Evolutionary conservation across 768 basidiomycete species (phyloP).

Genomic region (Tricholoma sp.): DNA sequence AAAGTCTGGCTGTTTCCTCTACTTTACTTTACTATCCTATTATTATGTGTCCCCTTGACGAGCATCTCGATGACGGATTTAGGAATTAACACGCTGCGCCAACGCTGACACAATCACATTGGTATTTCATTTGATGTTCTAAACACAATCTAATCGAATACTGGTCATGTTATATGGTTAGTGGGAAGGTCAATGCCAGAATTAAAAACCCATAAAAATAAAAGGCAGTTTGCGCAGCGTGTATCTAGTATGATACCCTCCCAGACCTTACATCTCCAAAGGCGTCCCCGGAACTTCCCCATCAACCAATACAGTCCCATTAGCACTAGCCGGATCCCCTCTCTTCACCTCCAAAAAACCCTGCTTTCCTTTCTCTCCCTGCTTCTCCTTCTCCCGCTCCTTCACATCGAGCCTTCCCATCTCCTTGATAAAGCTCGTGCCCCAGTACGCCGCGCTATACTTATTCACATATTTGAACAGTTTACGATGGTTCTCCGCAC

Average conservation of each 20-base stretch:
- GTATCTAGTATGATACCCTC: background rate
- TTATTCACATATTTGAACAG: constrained; percentile 96
- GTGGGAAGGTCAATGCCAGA: too few relatives aligned
- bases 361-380: constrained; percentile 20
- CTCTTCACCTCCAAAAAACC: constrained; percentile 26
- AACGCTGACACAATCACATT: background rate
- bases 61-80: too few relatives aligned
- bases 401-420: constrained; percentile 58
- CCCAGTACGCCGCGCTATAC: constrained; percentile 92
- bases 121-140: background rate
- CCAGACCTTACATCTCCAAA: background rate
- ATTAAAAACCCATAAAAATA: background rate
- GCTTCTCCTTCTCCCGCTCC: constrained; percentile 25
- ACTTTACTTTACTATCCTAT: background rate
- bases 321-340: constrained; percentile 13
- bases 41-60: background rate
- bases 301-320: constrained; percentile 23
- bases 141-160: background rate
- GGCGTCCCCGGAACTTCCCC: background rate
- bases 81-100: too few relatives aligned
- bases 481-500: constrained; percentile 93
- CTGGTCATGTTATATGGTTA: background rate
- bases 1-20: background rate
- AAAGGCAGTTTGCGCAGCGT: background rate
- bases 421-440: constrained; percentile 83